A percentile compares a stretch with the other conserved stretches of the same genome.
Evolutionary conservation across 2,329 filamentous ascomycete genomes (phyloP).

Genomic region (Nemania bipapillata): DNA sequence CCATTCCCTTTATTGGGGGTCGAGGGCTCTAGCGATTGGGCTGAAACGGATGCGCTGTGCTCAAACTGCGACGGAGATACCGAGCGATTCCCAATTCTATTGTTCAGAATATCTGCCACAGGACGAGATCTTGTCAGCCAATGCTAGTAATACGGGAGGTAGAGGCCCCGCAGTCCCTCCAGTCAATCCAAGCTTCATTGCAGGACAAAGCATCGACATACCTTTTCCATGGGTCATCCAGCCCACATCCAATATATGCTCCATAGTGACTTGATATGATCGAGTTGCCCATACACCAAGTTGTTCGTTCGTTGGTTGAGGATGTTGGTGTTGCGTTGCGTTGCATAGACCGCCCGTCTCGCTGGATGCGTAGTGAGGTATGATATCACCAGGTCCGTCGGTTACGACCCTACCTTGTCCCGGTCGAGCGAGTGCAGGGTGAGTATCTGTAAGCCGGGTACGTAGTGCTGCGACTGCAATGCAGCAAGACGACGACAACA

Average conservation of each 20-base stretch:
- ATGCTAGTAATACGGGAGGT: background rate
- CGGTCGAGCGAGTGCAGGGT: background rate
- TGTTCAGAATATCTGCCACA: constrained; percentile 45
- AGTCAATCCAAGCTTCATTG: background rate
- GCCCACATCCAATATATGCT: constrained; percentile 85
- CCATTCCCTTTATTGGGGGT: constrained; percentile 45
- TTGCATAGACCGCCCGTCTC: background rate
- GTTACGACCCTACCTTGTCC: background rate
- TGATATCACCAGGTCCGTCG: background rate
- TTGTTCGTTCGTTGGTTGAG: background rate
- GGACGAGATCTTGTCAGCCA: constrained; percentile 36
- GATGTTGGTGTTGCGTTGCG: background rate
- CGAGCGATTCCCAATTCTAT: constrained; percentile 39
- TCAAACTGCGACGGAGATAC: constrained; percentile 42
- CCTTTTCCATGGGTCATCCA: constrained; percentile 91
- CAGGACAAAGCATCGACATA: constrained; percentile 54
- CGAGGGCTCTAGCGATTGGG: constrained; percentile 36
- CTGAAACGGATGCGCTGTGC: constrained; percentile 39
- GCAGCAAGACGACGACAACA: background rate
- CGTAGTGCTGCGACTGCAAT: background rate
- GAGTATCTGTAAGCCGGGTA: background rate
- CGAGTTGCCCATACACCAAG: background rate
- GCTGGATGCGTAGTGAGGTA: background rate
- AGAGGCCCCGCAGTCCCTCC: background rate
- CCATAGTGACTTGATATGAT: constrained; percentile 63